Evolutionary conservation across 495 filamentous ascomycete species (phyloP).

Genomic region (Penicillium parvum): DNA sequence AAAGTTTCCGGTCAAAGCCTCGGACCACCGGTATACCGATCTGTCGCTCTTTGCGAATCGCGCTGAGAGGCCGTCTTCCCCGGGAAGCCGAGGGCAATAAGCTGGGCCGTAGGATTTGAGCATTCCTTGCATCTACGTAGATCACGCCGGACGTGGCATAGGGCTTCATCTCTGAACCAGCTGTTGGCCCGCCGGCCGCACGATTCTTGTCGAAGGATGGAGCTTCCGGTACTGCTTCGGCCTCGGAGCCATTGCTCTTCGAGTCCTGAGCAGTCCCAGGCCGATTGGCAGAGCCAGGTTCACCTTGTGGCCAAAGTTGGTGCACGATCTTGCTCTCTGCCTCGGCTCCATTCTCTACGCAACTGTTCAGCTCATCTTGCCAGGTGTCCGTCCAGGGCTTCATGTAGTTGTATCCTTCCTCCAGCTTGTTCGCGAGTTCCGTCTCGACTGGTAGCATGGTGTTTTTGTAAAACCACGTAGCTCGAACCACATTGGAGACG

Average conservation of each 20-base stretch:
- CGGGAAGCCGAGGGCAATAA: constrained; percentile 77
- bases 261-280: constrained; percentile 21
- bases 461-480: constrained; percentile 96
- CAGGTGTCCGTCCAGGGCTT: constrained; percentile 90
- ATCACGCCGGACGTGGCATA: constrained; percentile 74
- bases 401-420: constrained; percentile 80
- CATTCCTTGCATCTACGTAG: constrained; percentile 68
- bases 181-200: constrained; percentile 39
- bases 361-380: constrained; percentile 87
- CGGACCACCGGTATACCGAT: constrained; percentile 84
- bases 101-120: constrained; percentile 76
- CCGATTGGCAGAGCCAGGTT: constrained; percentile 31
- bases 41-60: constrained; percentile 76
- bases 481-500: constrained; percentile 72
- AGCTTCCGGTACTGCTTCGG: constrained; percentile 5
- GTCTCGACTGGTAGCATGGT: constrained; percentile 88
- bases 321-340: constrained; percentile 89
- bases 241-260: constrained; percentile 11
- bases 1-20: constrained; percentile 73
- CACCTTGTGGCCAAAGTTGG: constrained; percentile 66
- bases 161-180: constrained; percentile 34
- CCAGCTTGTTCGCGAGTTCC: constrained; percentile 85
- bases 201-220: constrained; percentile 30
- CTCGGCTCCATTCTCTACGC: constrained; percentile 81
- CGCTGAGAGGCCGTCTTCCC: constrained; percentile 68